Evolutionary conservation across 306 rosid genomes (phyloP).

Genomic region (Arachis hypogaea): DNA sequence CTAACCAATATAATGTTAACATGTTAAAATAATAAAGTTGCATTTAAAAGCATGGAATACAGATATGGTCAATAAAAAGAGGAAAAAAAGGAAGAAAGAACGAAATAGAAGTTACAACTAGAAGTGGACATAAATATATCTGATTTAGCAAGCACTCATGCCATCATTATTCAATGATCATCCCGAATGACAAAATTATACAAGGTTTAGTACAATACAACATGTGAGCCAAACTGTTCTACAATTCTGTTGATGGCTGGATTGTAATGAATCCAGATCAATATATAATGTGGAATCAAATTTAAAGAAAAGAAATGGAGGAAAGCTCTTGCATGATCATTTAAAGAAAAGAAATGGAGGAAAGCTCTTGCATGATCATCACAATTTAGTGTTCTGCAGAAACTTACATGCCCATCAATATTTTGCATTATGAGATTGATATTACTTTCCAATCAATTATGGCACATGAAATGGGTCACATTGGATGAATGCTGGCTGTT

Average conservation of each 20-base stretch:
- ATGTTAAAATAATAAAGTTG: slow-evolving; percentile 1
- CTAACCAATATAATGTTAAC: background rate
- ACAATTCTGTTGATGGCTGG: slow-evolving; percentile 18
- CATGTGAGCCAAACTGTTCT: slow-evolving; percentile 36
- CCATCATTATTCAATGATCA: slow-evolving; percentile 44
- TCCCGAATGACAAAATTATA: slow-evolving; percentile 35
- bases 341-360: background rate
- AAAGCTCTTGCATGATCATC: slow-evolving; percentile 31
- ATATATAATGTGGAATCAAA: slow-evolving; percentile 25
- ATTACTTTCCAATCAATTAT: slow-evolving; percentile 10
- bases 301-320: slow-evolving; percentile 15
- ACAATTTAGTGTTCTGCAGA: slow-evolving; percentile 27
- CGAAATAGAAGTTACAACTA: slow-evolving; percentile 7
- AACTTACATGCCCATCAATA: slow-evolving; percentile 38
- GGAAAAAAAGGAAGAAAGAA: background rate
- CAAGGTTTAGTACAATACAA: slow-evolving; percentile 35
- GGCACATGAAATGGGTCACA: slow-evolving; percentile 19
- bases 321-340: slow-evolving; percentile 24
- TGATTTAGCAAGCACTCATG: slow-evolving; percentile 30
- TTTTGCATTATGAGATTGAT: slow-evolving; percentile 16
- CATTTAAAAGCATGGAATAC: slow-evolving; percentile 26
- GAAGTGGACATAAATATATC: slow-evolving; percentile 15
- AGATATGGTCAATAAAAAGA: background rate
- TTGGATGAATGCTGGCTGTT: slow-evolving; percentile 11
- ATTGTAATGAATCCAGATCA: slow-evolving; percentile 30